Conservation (phyloP, 768 basidiomycete genomes). For the Lactarius deliciosus region DNA sequence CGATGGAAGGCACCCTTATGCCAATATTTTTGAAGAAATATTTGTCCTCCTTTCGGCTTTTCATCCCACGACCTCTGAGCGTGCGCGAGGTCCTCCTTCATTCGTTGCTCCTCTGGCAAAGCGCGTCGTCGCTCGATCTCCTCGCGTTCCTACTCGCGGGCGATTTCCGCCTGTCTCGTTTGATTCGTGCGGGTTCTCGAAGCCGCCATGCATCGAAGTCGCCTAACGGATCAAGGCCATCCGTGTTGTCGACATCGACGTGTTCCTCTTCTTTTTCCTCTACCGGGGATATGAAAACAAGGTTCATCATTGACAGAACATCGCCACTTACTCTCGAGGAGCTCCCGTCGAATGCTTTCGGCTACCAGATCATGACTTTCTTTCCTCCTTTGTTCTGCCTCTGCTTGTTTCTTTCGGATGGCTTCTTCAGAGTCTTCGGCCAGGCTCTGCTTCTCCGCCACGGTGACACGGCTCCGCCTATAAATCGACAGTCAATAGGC, state of each 20-base stretch:
- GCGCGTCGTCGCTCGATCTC: slow-evolving; percentile 81
- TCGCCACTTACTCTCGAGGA: slow-evolving; percentile 79
- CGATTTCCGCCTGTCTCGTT: slow-evolving; percentile 84
- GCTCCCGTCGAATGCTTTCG: slow-evolving; percentile 87
- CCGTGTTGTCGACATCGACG: slow-evolving; percentile 93
- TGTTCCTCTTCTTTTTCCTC: slow-evolving; percentile 80
- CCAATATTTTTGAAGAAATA: slow-evolving; percentile 97
- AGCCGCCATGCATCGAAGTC: slow-evolving; percentile 98
- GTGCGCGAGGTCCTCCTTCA: slow-evolving; percentile 88
- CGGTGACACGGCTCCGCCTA: slow-evolving; percentile 73
- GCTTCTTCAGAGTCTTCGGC: slow-evolving; percentile 76
- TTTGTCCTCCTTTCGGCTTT: slow-evolving; percentile 88
- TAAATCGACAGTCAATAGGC: neutral
- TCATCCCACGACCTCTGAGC: slow-evolving; percentile 81
- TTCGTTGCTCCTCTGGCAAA: slow-evolving; percentile 87
- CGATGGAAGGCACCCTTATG: slow-evolving; percentile 99
- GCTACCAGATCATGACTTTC: slow-evolving; percentile 92
- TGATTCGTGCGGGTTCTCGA: slow-evolving; percentile 89
- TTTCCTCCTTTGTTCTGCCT: slow-evolving; percentile 79
- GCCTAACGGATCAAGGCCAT: slow-evolving; percentile 81
- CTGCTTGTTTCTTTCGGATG: slow-evolving; percentile 62
- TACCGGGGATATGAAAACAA: slow-evolving; percentile 35
- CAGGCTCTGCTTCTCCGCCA: slow-evolving; percentile 65
- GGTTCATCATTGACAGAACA: slow-evolving; percentile 7
- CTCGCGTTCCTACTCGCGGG: slow-evolving; percentile 82